Evolutionary conservation across 192 early-diverging fungal genomes (phyloP).

Genomic region (Linnemannia elongata): DNA sequence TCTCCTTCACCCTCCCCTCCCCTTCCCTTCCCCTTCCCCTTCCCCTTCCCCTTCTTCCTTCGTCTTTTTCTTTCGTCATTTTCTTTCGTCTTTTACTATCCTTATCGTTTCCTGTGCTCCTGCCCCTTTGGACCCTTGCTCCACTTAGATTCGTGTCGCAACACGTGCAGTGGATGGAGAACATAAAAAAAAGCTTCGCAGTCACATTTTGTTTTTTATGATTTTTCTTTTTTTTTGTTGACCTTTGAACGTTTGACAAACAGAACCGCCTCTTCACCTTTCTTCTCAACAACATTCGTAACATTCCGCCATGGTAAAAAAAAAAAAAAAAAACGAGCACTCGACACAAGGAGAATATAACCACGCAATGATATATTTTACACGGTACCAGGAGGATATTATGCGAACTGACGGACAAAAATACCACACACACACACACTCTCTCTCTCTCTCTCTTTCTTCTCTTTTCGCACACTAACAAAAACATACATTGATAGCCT

Average conservation of each 20-base stretch:
- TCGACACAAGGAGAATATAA: neutral
- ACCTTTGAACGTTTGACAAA: neutral
- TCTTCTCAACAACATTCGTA: neutral
- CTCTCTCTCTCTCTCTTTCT: neutral
- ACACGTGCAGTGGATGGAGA: neutral
- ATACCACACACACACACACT: no score
- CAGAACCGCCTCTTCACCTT: no score
- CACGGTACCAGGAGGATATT: no score
- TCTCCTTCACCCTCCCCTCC: no score
- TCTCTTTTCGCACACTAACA: neutral
- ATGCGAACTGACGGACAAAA: neutral
- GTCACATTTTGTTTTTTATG: conserved; percentile 9
- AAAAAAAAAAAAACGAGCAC: neutral
- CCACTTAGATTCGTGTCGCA: neutral
- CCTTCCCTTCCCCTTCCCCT: neutral
- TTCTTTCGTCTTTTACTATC: no score
- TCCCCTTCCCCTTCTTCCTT: neutral
- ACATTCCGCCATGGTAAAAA: conserved; percentile 14
- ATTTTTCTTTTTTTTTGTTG: conserved; percentile 7
- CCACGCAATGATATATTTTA: neutral
- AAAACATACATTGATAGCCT: conserved; percentile 11
- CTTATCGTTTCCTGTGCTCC: neutral
- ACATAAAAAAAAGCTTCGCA: neutral
- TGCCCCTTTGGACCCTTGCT: neutral
- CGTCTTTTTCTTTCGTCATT: no score